Base-by-base conservation (phyloP, 768 basidiomycete species). In the Boletellus ananiceps region DNA sequence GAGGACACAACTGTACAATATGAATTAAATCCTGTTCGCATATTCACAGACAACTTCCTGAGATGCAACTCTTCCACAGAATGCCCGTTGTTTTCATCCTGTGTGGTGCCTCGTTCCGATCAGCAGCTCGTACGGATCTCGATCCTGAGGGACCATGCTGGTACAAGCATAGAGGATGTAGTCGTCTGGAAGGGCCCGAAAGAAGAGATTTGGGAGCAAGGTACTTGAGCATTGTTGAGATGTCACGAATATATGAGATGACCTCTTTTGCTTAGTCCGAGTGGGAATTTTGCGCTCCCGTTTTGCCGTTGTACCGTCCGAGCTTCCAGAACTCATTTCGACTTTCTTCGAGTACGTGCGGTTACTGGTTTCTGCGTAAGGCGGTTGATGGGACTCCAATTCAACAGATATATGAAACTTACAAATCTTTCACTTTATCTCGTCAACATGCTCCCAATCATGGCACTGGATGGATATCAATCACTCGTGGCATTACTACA, bases 371-470 rank as follows among this genome's bases (percentile, higher is more conserved):
- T 27, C 13, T 19, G 16, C 19, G 34, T 2, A 13, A 8, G 14
- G 40, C 18, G 2, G 16, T 23, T 43, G 32, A 56, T 15, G 33
- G 4, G 38, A 16, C 7, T 14, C 37, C 4, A n/a, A 25, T 25
- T 27, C 11, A 47, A 19, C 55, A 86, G 87, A 52, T 88, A 87
- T 51, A 65, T 83, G 51, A 67, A 71, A 31, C 78, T 80, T 59
- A 75, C 87, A 2, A 81, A 83, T n/a, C 65, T 93, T 29, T 92
- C 89, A 3, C 71, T 94, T 2, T 92, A 80, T 64, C 67, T 92
- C 49, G 83, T 93, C 71, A 94, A 94, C 63, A 76, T 89, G 23
- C 73, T 93, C 19, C 90, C 92, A 0, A 62, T 93, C 31, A 78
- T 79, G 2, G 69, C 71, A 41, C 72, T 93, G 16, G 92, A 94